Evolutionary conservation across 768 basidiomycete species (phyloP), one percentile per base, ranked within the genome.

Genomic region (Plicaturopsis crispa): DNA sequence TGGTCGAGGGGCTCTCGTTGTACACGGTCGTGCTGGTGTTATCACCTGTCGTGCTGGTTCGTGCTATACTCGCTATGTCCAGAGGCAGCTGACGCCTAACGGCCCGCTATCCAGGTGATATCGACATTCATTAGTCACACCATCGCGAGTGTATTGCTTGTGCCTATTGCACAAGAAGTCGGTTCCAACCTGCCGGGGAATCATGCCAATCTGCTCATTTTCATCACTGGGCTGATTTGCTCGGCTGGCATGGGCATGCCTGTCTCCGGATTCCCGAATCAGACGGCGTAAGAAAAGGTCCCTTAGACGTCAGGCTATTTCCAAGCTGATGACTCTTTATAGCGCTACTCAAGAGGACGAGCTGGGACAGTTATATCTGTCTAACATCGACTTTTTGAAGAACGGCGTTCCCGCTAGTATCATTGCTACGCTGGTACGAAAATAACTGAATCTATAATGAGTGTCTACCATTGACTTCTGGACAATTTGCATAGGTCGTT

Each of bases 91-190:
- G n/a, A n/a, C n/a, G 16, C 28, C 20, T 7, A 10, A 17, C 32
- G 20, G 3, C 28, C 26, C 23, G 18, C 30, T 3, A n/a, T 24
- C 7, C 48, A 88, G 82, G 59, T 91, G 41, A 73, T 91, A 41
- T 91, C 86, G n/a, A 92, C 91, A 1, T 89, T 91, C 61, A 97
- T 99, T 59, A 93, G 89, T 55, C 96, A 94, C 62, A 93, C 93
- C 10, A 96, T 99, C 52, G 93, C 96, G 2, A 89, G 86, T 40
- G 88, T 98, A 17, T 73, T 99, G 14, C 75, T 98, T n/a, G 93
- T 96, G 13, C 96, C 96, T 18, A 94, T 99, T 44, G 96, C 94
- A 5, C 75, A 84, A 44, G 78, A 89, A 62, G 85, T 98, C 14
- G 96, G 91, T 6, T 62, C 68, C n/a, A 84, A 75, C 34, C 67